These are phyloP conservation scores for Phytomonas francai DNA, from an alignment of 208 protist genomes.

Conservation along the genomic window DNA sequence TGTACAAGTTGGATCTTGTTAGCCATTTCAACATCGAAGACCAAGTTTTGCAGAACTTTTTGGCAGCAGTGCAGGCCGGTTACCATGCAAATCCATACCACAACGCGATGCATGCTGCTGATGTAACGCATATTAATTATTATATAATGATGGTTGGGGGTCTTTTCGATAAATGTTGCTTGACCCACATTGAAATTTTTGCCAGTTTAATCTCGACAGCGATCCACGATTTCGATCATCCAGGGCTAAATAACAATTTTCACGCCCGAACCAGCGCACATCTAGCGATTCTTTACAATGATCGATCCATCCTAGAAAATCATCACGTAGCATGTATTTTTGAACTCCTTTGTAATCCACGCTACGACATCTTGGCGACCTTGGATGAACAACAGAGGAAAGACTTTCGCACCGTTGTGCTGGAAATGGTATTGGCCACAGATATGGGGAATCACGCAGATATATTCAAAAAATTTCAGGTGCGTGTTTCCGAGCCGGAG, in stretches of 20 bases:
- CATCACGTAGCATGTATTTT: slow-evolving; percentile 89
- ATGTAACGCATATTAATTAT: slow-evolving; percentile 91
- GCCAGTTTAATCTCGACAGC: slow-evolving; percentile 81
- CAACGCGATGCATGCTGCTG: slow-evolving; percentile 89
- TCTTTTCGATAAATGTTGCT: slow-evolving; percentile 46
- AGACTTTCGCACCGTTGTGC: slow-evolving; percentile 80
- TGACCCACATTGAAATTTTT: slow-evolving; percentile 89
- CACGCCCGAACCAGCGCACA: slow-evolving; percentile 87
- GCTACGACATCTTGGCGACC: slow-evolving; percentile 79
- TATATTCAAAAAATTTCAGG: slow-evolving; percentile 81
- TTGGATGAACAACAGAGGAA: slow-evolving; percentile 68
- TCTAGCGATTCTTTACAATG: slow-evolving; percentile 92
- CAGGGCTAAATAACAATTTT: slow-evolving; percentile 96
- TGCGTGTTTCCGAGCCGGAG: slow-evolving; percentile 58
- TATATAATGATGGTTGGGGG: slow-evolving; percentile 87
- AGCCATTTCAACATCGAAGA: slow-evolving; percentile 81
- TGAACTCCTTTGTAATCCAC: slow-evolving; percentile 66
- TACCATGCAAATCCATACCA: slow-evolving; percentile 91
- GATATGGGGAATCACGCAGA: slow-evolving; percentile 91
- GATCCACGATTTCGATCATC: slow-evolving; percentile 96
- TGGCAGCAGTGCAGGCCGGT: slow-evolving; percentile 72
- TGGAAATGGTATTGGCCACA: slow-evolving; percentile 91
- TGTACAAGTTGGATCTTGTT: slow-evolving; percentile 87
- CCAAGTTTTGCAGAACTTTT: slow-evolving; percentile 70
- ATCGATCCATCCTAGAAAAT: slow-evolving; percentile 92